Conservation (phyloP, 2,329 filamentous ascomycete species). For the Hypomyces perniciosus region DNA sequence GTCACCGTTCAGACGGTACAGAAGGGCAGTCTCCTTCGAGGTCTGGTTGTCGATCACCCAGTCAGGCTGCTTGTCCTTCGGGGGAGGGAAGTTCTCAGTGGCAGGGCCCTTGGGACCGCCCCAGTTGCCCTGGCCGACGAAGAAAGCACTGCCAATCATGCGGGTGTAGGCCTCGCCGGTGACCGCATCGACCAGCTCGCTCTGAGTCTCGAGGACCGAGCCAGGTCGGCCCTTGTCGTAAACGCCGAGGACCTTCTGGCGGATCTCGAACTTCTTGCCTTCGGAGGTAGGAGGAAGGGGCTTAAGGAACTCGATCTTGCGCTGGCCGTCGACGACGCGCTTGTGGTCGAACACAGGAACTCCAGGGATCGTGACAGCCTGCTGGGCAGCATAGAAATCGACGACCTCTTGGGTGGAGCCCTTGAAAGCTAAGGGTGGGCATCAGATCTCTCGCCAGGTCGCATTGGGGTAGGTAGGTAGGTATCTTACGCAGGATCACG, state of each 20-base stretch:
- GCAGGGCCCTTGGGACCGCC: slow-evolving; percentile 85
- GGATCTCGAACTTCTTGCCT: slow-evolving; percentile 68
- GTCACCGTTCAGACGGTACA: slow-evolving; percentile 85
- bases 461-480: not conserved
- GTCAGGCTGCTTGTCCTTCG: slow-evolving; percentile 68
- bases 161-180: slow-evolving; percentile 66
- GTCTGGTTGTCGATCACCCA: slow-evolving; percentile 65
- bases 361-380: slow-evolving; percentile 61
- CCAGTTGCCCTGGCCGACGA: slow-evolving; percentile 75
- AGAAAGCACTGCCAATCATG: slow-evolving; percentile 67
- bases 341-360: slow-evolving; percentile 70
- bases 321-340: slow-evolving; percentile 78
- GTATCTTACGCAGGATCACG: slow-evolving; percentile 62
- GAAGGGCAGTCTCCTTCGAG: slow-evolving; percentile 62
- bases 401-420: slow-evolving; percentile 67
- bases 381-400: slow-evolving; percentile 73
- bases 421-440: slow-evolving; percentile 59
- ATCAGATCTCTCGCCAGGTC: not conserved
- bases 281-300: slow-evolving; percentile 65
- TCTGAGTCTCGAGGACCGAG: slow-evolving; percentile 74
- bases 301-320: slow-evolving; percentile 70
- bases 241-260: slow-evolving; percentile 73
- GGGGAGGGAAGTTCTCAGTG: slow-evolving; percentile 71
- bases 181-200: slow-evolving; percentile 64
- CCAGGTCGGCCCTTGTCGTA: slow-evolving; percentile 87